Base-by-base conservation (phyloP, 495 filamentous ascomycete species). In the Trichoderma parareesei region DNA sequence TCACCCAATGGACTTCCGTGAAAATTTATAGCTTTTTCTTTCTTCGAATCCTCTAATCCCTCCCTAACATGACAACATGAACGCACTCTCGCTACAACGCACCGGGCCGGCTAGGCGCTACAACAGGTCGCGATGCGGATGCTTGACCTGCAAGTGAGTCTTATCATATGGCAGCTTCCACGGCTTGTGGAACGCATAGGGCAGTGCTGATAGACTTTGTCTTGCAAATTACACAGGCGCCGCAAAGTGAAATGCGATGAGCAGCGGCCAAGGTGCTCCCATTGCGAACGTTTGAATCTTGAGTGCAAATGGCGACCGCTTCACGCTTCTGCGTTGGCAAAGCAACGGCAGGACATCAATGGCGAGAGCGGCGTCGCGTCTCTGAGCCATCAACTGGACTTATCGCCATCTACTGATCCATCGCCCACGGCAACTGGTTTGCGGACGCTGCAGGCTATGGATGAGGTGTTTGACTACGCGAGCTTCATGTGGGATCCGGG, bases 231-330 rank as follows among this genome's bases (percentile, higher is more conserved):
- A 40, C 38, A 14, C 43, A 71, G 70, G 35, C 66, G 66, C 38
- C 65, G 69, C 40, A 74, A 74, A 65, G 72, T 73, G 11, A 69
- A 68, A 44, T 79, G 75, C 68, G 71, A 77, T 69, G 77, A 78
- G 67, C 71, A 71, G 18, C 71, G 69, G 42, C 75, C 76, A n/a
- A 66, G 72, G 40, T 77, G 77, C 38, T 68, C 67, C 11, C 74
- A 77, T 65, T 77, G 76, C 66, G 69, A 72, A 44, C 68, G 77
- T 4, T 65, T 77, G 16, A 72, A 71, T 57, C 33, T 73, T 37
- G 67, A 71, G 57, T 73, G 70, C 67, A 70, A 49, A 55, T 72
- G 71, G 69, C 60, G 68, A 55, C 65, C 63, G 20, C 44, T 60
- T 49, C 64, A 67, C 55, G 64, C 67, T 44, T 63, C 20, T 64